Conservation (phyloP, 2,329 filamentous ascomycete genomes). For the Apiospora aurea region DNA sequence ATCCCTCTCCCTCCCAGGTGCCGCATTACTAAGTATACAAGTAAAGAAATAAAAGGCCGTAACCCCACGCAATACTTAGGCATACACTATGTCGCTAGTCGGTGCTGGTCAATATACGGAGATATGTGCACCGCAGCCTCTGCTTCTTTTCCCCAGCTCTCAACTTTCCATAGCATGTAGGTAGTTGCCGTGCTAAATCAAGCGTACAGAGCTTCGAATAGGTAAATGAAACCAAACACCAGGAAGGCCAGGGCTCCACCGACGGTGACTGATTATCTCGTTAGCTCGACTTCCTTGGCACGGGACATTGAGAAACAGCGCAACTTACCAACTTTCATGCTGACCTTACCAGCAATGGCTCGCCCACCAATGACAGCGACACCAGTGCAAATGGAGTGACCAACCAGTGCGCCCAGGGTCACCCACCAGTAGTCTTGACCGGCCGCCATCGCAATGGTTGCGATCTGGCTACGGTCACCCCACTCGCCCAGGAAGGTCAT, state of each 20-base stretch:
- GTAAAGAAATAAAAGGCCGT: slow-evolving; percentile 21
- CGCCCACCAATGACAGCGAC: slow-evolving; percentile 91
- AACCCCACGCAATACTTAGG: background rate
- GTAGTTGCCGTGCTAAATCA: slow-evolving; percentile 38
- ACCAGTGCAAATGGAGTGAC: slow-evolving; percentile 89
- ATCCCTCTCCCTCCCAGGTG: background rate
- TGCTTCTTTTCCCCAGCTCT: background rate
- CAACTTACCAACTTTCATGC: slow-evolving; percentile 90
- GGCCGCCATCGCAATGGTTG: slow-evolving; percentile 98
- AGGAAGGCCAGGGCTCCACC: slow-evolving; percentile 92
- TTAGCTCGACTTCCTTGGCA: background rate
- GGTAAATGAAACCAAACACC: slow-evolving; percentile 89
- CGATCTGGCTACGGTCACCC: slow-evolving; percentile 97
- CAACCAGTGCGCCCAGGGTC: slow-evolving; percentile 83
- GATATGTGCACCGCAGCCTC: background rate
- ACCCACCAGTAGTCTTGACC: slow-evolving; percentile 99
- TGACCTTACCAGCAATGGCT: slow-evolving; percentile 92
- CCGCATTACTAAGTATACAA: slow-evolving; percentile 7
- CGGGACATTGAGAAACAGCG: background rate
- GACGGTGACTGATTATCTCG: slow-evolving; percentile 73
- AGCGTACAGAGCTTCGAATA: slow-evolving; percentile 77
- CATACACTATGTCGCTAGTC: background rate
- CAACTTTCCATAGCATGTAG: background rate
- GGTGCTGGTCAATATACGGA: slow-evolving; percentile 2
- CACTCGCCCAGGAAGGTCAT: slow-evolving; percentile 99